Conservation (phyloP, 495 filamentous ascomycete species). For the Penicillium alfredii region DNA sequence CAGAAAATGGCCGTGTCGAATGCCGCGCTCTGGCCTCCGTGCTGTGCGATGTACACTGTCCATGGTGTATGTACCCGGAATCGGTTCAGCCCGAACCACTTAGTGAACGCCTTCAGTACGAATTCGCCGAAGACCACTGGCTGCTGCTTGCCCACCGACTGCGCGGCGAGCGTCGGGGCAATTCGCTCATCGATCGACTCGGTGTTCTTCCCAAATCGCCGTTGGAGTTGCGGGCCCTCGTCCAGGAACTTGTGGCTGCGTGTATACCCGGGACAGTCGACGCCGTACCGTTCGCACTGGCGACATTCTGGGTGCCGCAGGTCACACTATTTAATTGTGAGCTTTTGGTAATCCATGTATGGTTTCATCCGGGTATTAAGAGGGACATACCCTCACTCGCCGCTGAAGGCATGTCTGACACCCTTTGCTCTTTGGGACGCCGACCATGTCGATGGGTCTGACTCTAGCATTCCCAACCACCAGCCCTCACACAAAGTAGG, state of each 20-base stretch:
- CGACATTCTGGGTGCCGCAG: slow-evolving; percentile 21
- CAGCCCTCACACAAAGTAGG: no score
- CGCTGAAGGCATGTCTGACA: slow-evolving; percentile 32
- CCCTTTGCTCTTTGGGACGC: slow-evolving; percentile 37
- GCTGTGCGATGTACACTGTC: slow-evolving; percentile 17
- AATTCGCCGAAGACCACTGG: slow-evolving; percentile 22
- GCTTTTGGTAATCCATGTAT: no score
- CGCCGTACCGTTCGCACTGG: slow-evolving; percentile 23
- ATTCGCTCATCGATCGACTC: slow-evolving; percentile 21
- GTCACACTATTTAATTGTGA: slow-evolving; percentile 28
- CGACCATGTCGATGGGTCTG: slow-evolving; percentile 26
- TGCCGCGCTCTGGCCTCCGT: slow-evolving; percentile 16
- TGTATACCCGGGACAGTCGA: slow-evolving; percentile 27
- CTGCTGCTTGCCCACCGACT: slow-evolving; percentile 18
- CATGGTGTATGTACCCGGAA: slow-evolving; percentile 21
- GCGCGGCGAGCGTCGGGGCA: slow-evolving; percentile 14
- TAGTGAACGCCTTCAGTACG: slow-evolving; percentile 19
- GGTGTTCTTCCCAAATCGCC: slow-evolving; percentile 12
- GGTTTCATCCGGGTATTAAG: no score
- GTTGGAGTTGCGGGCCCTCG: slow-evolving; percentile 16
- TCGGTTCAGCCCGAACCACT: slow-evolving; percentile 20
- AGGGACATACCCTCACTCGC: slow-evolving; percentile 20
- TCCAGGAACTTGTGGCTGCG: slow-evolving; percentile 21
- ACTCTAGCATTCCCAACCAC: not conserved
- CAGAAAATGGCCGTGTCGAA: slow-evolving; percentile 19